These are phyloP conservation scores for Pichia scutulata DNA, from an alignment of 805 yeast species.

Conservation along the genomic window DNA sequence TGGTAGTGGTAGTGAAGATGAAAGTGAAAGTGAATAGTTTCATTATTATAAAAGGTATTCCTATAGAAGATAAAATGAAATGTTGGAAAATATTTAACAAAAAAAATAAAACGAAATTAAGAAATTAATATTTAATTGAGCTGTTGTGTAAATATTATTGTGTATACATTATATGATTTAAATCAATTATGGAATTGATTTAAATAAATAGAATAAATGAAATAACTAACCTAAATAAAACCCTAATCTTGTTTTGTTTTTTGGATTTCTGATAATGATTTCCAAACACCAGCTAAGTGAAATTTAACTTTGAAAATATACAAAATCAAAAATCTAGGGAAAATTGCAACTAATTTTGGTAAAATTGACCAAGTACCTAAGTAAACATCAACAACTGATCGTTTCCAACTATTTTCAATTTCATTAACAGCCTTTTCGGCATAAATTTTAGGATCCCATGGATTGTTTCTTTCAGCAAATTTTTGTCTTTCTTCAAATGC, in stretches of 20 bases:
- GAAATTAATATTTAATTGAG: too few species aligned
- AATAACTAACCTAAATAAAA: not conserved
- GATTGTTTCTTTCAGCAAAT: slow-evolving; percentile 53
- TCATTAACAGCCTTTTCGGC: slow-evolving; percentile 50
- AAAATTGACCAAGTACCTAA: slow-evolving; percentile 37
- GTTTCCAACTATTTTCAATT: slow-evolving; percentile 29
- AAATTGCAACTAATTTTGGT: slow-evolving; percentile 19
- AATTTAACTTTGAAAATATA: slow-evolving; percentile 26
- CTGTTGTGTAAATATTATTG: not conserved
- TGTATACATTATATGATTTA: not conserved
- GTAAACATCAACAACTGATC: slow-evolving; percentile 42
- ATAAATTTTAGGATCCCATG: slow-evolving; percentile 52
- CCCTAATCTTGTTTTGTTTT: not conserved
- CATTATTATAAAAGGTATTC: too few species aligned
- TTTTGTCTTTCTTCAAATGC: slow-evolving; percentile 44
- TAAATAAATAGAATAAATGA: not conserved
- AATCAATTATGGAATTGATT: slow-evolving; percentile 10
- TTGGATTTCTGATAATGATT: slow-evolving; percentile 16
- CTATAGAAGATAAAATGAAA: too few species aligned
- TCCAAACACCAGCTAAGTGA: slow-evolving; percentile 30
- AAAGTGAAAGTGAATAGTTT: slow-evolving; percentile 19
- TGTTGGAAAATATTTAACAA: too few species aligned
- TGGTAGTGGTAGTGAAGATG: slow-evolving; percentile 11
- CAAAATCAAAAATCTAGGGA: slow-evolving; percentile 23
- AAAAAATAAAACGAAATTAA: too few species aligned